Evolutionary conservation across 352 stramenopile species (phyloP).

Genomic region (Globisporangium recalcitrans): DNA sequence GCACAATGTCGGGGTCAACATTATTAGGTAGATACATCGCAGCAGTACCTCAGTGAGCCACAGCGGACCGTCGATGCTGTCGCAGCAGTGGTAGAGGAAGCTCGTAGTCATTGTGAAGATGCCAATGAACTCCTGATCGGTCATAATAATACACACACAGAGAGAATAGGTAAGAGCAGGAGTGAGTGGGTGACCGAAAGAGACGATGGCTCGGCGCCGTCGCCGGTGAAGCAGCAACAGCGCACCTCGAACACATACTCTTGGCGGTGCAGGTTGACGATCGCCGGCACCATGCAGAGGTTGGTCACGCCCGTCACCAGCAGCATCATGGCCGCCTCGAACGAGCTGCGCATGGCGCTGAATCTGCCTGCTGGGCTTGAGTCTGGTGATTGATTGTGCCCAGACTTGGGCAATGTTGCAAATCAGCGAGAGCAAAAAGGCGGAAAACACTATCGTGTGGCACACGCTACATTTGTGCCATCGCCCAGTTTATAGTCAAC

Average conservation of each 20-base stretch:
- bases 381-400: neutral
- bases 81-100: constrained; percentile 76
- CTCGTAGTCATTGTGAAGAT: constrained; percentile 76
- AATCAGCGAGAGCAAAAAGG: neutral
- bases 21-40: too few species aligned
- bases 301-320: constrained; percentile 70
- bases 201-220: neutral
- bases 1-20: too few species aligned
- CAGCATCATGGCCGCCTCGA: constrained; percentile 70
- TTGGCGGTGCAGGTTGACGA: constrained; percentile 48
- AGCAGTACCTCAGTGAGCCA: constrained; percentile 69
- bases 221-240: neutral
- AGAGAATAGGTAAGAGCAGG: neutral
- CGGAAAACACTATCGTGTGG: neutral
- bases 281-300: constrained; percentile 72
- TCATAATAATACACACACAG: neutral
- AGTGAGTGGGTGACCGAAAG: neutral
- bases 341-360: constrained; percentile 42
- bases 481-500: neutral
- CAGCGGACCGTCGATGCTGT: constrained; percentile 67
- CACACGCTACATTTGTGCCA: neutral
- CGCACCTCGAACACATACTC: constrained; percentile 72
- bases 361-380: neutral
- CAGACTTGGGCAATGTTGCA: neutral
- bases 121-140: constrained; percentile 66